phyloP scores from a whole-genome alignment of 768 basidiomycete genomes.

The Collybiopsis luxurians region DNA sequence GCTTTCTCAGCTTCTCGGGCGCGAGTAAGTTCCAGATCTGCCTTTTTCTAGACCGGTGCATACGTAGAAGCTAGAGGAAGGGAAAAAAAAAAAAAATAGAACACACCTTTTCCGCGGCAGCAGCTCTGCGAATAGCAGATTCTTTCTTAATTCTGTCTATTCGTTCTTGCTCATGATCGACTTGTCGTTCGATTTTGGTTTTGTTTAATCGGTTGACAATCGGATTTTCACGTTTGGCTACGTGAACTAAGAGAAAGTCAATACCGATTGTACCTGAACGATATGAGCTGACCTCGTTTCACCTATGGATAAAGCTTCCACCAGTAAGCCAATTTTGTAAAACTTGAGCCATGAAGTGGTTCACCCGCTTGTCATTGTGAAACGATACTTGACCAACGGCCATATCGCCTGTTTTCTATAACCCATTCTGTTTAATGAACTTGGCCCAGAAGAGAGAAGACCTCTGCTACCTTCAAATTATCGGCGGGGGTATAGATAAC shows the following conservation, averaged over 20 bases:
- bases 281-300: slow-evolving; percentile 58
- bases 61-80: too few species aligned
- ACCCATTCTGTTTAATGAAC: neutral
- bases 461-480: slow-evolving; percentile 78
- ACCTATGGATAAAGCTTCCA: slow-evolving; percentile 43
- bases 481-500: slow-evolving; percentile 92
- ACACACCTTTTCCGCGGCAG: slow-evolving; percentile 65
- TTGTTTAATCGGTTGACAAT: slow-evolving; percentile 94
- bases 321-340: slow-evolving; percentile 2
- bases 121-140: slow-evolving; percentile 56
- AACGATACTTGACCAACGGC: slow-evolving; percentile 96
- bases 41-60: slow-evolving; percentile 58
- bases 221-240: slow-evolving; percentile 77
- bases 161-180: slow-evolving; percentile 90
- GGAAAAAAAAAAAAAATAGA: neutral
- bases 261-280: neutral
- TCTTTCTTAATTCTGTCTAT: slow-evolving; percentile 81
- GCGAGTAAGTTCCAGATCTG: slow-evolving; percentile 71
- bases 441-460: neutral
- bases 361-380: slow-evolving; percentile 83
- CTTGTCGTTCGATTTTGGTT: slow-evolving; percentile 79
- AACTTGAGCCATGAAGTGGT: slow-evolving; percentile 12
- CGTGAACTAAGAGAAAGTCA: slow-evolving; percentile 51
- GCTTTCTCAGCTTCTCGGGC: slow-evolving; percentile 84
- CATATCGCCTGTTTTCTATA: slow-evolving; percentile 96